Evolutionary conservation across 176 grass and related monocot species (phyloP).

Genomic region (Ampelocalamus luodianensis): DNA sequence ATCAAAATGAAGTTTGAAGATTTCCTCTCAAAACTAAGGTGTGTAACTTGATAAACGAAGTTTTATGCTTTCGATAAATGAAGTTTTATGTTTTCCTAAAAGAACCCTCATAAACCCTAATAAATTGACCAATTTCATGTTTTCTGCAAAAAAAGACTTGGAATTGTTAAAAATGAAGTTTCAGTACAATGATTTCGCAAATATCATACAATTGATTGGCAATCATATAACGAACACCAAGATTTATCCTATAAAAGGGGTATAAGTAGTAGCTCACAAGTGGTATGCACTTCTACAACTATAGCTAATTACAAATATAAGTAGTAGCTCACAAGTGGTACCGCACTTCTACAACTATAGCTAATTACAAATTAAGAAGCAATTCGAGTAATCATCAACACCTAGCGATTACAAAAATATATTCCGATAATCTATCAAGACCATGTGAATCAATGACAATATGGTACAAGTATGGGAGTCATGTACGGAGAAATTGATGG

Average conservation of each 20-base stretch:
- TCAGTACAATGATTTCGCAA: constrained; percentile 88
- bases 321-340: not conserved
- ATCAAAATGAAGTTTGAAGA: no score
- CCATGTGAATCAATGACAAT: not conserved
- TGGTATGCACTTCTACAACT: no score
- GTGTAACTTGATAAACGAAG: no score
- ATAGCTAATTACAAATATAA: no score
- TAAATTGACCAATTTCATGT: no score
- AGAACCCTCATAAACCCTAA: no score
- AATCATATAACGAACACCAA: constrained; percentile 97
- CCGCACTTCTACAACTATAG: not conserved
- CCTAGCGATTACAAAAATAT: not conserved
- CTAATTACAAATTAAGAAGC: not conserved
- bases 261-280: constrained; percentile 32
- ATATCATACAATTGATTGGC: constrained; percentile 96
- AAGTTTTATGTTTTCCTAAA: no score
- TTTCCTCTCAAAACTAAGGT: no score
- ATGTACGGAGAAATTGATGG: constrained; percentile 88
- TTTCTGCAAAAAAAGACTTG: no score
- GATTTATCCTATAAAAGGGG: constrained; percentile 78
- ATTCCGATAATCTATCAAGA: constrained; percentile 16
- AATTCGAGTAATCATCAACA: constrained; percentile 18
- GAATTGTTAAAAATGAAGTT: no score
- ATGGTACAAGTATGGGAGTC: not conserved
- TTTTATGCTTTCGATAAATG: no score